Evolutionary conservation across 352 stramenopile species (phyloP), one percentile per base, ranked within the genome.

Genomic region (Pythium guiyangense): DNA sequence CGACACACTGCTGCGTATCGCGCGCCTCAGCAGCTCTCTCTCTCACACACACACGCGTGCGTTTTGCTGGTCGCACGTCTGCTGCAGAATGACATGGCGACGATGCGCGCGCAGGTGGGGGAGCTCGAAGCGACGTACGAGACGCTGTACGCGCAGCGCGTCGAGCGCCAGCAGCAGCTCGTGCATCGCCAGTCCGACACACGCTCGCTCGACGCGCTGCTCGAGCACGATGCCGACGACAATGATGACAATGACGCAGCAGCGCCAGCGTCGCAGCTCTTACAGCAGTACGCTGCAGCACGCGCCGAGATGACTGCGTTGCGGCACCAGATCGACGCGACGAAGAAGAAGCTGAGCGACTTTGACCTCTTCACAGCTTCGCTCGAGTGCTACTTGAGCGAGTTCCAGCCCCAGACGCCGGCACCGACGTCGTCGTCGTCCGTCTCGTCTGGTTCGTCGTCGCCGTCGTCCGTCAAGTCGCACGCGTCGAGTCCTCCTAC

Each of bases 311-410:
- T 58, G 39, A 29, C n/a, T 9, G n/a, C 26, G 43, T 29, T 63
- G 43, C 57, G 57, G 6, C 49, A 31, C 17, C 29, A 63, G 34
- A 63, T 58, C 29, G 42, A 49, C 29, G 17, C 25, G n/a, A 52
- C 25, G 14, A 63, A 63, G 44, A 52, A 63, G 49, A 39, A 63
- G 31, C 43, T 63, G 29, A 54, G 49, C 40, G 49, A 63, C 42
- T 57, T 52, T 42, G 50, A 63, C 29, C 57, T 63, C 29, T 57
- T 63, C 35, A 54, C 39, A 4, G 49, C 57, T 29, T 53, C 50
- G 57, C 49, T 63, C 50, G 49, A 57, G 49, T 40, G 27, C 20
- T 63, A 63, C 42, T 29, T 57, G 29, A 39, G 34, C 31, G 57
- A 53, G 9, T 63, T 63, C 57, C 49, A 50, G 20, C 40, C 31